phyloP scores from a whole-genome alignment of 371 early-diverging fungal species.

The Choanephora cucurbitarum region DNA sequence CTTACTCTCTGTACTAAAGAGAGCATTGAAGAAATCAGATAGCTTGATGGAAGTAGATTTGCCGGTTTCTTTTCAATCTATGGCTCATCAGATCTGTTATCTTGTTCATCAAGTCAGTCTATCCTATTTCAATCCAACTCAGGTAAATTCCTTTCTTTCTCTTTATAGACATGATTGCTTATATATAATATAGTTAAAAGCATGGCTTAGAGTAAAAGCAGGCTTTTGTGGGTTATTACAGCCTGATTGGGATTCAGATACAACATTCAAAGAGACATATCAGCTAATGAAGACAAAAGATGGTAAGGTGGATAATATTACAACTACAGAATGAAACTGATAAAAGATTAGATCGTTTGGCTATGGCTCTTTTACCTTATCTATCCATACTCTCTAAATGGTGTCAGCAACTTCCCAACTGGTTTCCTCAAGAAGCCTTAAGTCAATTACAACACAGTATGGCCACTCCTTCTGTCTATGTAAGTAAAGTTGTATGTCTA shows the following conservation, averaged over 20 bases:
- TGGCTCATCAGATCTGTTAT: constrained; percentile 6
- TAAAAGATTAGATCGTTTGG: constrained; percentile 20
- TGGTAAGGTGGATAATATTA: constrained; percentile 13
- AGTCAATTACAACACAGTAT: constrained; percentile 18
- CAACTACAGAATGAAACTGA: too few relatives aligned
- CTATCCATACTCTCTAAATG: constrained; percentile 23
- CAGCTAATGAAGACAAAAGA: constrained; percentile 14
- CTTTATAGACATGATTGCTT: too few relatives aligned
- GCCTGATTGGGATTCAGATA: constrained; percentile 21
- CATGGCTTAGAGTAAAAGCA: constrained; percentile 27
- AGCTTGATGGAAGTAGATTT: constrained; percentile 25
- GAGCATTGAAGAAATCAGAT: constrained; percentile 6
- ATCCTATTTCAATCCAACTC: too few relatives aligned
- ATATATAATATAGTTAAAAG: too few relatives aligned
- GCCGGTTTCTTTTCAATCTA: constrained; percentile 4
- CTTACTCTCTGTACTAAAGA: constrained; percentile 18
- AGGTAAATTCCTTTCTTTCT: too few relatives aligned
- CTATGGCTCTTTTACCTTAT: constrained; percentile 26
- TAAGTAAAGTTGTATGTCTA: constrained; percentile 9
- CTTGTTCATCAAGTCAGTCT: too few relatives aligned
- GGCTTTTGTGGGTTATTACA: constrained; percentile 20
- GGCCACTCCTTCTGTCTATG: constrained; percentile 20
- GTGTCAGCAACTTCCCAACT: constrained; percentile 18
- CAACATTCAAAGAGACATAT: constrained; percentile 25
- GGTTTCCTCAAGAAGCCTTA: constrained; percentile 27